Base-by-base conservation (phyloP, 148 eudicot species). In the Nepenthes mirabilis region DNA sequence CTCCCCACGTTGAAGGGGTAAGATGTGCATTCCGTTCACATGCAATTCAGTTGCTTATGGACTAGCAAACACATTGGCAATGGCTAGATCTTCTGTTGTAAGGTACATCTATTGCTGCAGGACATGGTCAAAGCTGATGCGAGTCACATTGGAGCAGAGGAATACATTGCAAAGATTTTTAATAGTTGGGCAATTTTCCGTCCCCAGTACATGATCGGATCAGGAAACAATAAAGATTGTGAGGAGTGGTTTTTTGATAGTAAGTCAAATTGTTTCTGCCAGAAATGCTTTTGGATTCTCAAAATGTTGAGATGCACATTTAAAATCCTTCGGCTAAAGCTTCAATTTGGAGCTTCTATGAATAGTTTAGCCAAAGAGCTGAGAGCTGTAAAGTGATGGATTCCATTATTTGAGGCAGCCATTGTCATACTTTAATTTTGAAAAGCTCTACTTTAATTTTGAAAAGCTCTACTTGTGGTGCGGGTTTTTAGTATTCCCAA, bases 201-300 rank as follows among this genome's bases (percentile, higher is more conserved):
- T 5, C 97, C 97, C 45, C 97, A 91, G 37, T 91, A 91, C 74
- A 91, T 91, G 97, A 78, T 78, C 45, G 97, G 95, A 52, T 87
- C 93, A 13, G 97, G 97, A 64, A 91, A 91, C 81, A 91, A 91
- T 77, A 91, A 91, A 70, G 97, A 91, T 53, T 91, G 97, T 52
- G 97, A 91, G 75, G 97, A 91, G 79, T 91, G 97, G 97, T 91
- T 91, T 72, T 87, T 91, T 65, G 97, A 91, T 61, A 75, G 97
- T 91, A 82, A 76, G 95, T 71, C 23, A 43, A 56, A 33, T 57
- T 9, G 11, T 51, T 36, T 47, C 34, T 5, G 2, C 5, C 36
- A 43, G 2, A 33, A 10, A 33, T 9, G 43, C 32, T n/a, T 36
- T 23, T 23, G 23, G 23, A 23, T 23, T 23, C 23, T 23, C 23